Base-by-base conservation (phyloP, 257 asterid genomes). In the Salvia splendens region DNA sequence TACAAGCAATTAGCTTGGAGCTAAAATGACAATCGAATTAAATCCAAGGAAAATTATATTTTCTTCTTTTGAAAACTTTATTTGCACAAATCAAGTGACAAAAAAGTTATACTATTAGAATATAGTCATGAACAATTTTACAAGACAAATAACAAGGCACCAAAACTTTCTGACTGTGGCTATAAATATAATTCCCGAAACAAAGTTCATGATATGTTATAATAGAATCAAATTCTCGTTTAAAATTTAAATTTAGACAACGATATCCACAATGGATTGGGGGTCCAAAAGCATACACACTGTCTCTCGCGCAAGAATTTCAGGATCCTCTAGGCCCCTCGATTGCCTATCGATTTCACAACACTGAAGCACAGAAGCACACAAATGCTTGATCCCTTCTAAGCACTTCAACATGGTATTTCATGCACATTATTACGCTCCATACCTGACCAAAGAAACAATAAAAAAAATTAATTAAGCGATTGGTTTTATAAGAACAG, bases 301-400 rank as follows among this genome's bases (percentile, higher is more conserved):
- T 28, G 99, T 94, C 87, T 91, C 98, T 67, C 97, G 76, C 0
- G 99, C 97, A 64, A 94, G 96, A 71, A 94, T 83, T 76, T 91
- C 96, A 67, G 97, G 99, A 81, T 94, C 99, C 60, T 91, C 97
- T 12, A 91, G 86, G 75, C 92, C 95, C 81, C 93, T 73, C 46
- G 89, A 48, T 84, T 88, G 99, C 67, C 81, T 84, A 76, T 90
- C 96, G 65, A 85, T 85, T 79, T 91, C 96, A 79, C 95, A 94
- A 73, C 99, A 94, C 81, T 79, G 89, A 77, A 89, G 82, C 78
- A 91, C 78, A 45, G 92, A 84, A 80, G 96, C 92, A 83, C 95
- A 82, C 64, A 90, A 85, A 84, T 86, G 96, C 92, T 78, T 85
- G 79, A 90, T 65, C 72, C 94, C 99, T 51, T 80, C 99, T 89